A percentile compares a stretch with the other conserved stretches of the same genome.
Conservation (phyloP, 2,329 filamentous ascomycete species). For the Tolypocladium inflatum region DNA sequence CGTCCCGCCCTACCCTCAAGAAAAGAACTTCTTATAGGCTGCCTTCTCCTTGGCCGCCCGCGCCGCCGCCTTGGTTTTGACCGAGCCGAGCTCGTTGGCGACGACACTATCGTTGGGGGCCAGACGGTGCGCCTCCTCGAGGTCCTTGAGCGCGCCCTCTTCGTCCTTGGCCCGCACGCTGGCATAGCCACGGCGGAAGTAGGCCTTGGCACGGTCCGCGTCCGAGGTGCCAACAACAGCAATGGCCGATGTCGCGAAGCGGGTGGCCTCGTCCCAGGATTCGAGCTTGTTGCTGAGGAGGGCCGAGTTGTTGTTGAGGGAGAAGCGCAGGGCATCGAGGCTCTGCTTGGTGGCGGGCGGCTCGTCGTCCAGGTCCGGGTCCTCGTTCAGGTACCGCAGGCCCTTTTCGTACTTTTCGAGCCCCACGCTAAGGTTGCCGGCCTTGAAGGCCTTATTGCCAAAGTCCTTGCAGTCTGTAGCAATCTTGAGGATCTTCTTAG, state of each 20-base stretch:
- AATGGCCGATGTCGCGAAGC: slow-evolving; percentile 64
- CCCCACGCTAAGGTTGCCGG: slow-evolving; percentile 56
- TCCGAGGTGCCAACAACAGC: slow-evolving; percentile 56
- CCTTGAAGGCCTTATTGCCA: slow-evolving; percentile 89
- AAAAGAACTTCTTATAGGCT: slow-evolving; percentile 86
- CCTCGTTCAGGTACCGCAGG: slow-evolving; percentile 79
- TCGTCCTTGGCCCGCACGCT: slow-evolving; percentile 71
- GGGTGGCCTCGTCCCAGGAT: slow-evolving; percentile 59
- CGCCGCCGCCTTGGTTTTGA: slow-evolving; percentile 67
- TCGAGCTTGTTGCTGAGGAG: slow-evolving; percentile 76
- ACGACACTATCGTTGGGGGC: slow-evolving; percentile 69
- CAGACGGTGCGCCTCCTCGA: slow-evolving; percentile 66
- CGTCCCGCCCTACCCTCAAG: slow-evolving; percentile 19
- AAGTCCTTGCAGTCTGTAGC: slow-evolving; percentile 80
- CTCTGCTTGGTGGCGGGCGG: slow-evolving; percentile 55
- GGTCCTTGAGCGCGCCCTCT: slow-evolving; percentile 65
- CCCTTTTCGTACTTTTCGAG: slow-evolving; percentile 94
- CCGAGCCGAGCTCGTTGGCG: slow-evolving; percentile 60
- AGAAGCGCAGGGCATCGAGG: slow-evolving; percentile 69
- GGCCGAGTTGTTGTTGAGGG: slow-evolving; percentile 80
- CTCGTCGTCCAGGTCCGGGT: slow-evolving; percentile 65
- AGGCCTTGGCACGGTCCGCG: slow-evolving; percentile 78
- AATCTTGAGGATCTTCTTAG: slow-evolving; percentile 64
- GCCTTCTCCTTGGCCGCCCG: slow-evolving; percentile 83
- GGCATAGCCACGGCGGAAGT: slow-evolving; percentile 76